Evolutionary conservation across 2,329 filamentous ascomycete species (phyloP), one percentile per base, ranked within the genome.

Genomic region (Nannizziopsis barbatae): DNA sequence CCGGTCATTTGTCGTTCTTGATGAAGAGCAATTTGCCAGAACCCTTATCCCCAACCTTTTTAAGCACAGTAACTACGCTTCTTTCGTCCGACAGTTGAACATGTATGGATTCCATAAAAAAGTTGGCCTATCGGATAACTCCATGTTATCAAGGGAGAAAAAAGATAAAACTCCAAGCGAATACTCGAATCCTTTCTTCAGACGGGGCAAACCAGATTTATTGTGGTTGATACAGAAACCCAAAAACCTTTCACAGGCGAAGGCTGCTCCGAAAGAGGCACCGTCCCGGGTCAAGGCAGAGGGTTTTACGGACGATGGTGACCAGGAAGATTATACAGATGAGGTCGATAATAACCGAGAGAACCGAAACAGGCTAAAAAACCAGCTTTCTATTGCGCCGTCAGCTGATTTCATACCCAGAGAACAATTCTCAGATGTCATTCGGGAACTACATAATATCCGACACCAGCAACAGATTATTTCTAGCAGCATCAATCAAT

Each of bases 131-230:
- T 95, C 89, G 3, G 92, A 98, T 66, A 95, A 95, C 62, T 95
- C 89, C 0, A 93, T 98, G 84, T 85, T 92, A 56, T 89, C 93
- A 5, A 95, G 89, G 62, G 92, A 96, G 69, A 83, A 89, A 53
- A 95, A 95, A 65, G 90, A 90, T 63, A 98, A 98, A 71, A 95
- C 88, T 50, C 92, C 92, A 0, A 96, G 89, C 75, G 92, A 96
- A 73, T 98, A 98, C 65, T 89, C 86, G 57, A 95, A 98, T 64
- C 87, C 87, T 8, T 98, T 89, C 69, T 98, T 98, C 69, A 86
- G 88, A 58, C 84, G 88, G 40, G 90, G 89, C 3, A 83, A 94
- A 56, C 89, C 89, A 3, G 93, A 95, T 64, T 72, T 98, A 42
- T 72, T 95, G 3, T 96, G 90, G 90, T 74, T 96, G 49, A 95